These are phyloP conservation scores for Rubroboletus satanas DNA, from an alignment of 768 basidiomycete genomes.

Conservation along the genomic window DNA sequence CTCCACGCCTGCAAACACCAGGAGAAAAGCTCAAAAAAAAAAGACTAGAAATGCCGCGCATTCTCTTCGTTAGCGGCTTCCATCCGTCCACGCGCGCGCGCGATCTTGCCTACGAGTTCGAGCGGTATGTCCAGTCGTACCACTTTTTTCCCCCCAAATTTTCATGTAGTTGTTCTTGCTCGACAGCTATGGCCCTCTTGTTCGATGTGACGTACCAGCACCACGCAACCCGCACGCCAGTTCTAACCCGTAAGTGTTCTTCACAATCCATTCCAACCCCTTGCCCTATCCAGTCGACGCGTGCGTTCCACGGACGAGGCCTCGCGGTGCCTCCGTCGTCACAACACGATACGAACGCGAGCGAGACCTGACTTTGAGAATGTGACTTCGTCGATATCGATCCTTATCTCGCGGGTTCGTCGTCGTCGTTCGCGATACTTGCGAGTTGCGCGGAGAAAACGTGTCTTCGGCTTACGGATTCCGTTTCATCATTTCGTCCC, in stretches of 20 bases:
- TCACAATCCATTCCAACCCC: slow-evolving; percentile 25
- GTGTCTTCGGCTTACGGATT: slow-evolving; percentile 25
- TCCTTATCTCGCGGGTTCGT: slow-evolving; percentile 30
- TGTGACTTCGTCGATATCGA: slow-evolving; percentile 27
- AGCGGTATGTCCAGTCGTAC: slow-evolving; percentile 50
- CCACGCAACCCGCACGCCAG: slow-evolving; percentile 72
- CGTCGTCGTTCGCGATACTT: slow-evolving; percentile 27
- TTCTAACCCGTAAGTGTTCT: slow-evolving; percentile 75
- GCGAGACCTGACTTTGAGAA: slow-evolving; percentile 23
- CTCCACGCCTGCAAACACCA: not conserved
- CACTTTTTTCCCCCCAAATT: not conserved
- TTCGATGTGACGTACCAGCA: slow-evolving; percentile 88
- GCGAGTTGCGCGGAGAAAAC: slow-evolving; percentile 28
- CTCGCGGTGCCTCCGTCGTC: slow-evolving; percentile 23
- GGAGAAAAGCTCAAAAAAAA: slow-evolving; percentile 9
- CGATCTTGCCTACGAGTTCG: slow-evolving; percentile 84
- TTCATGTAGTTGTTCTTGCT: slow-evolving; percentile 2
- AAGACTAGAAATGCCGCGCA: slow-evolving; percentile 58
- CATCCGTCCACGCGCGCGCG: slow-evolving; percentile 78
- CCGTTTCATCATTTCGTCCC: slow-evolving; percentile 29
- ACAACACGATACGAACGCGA: slow-evolving; percentile 29
- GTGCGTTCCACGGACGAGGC: slow-evolving; percentile 33
- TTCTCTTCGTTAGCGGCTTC: slow-evolving; percentile 85
- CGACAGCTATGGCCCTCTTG: slow-evolving; percentile 70
- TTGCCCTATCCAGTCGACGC: slow-evolving; percentile 37